Evolutionary conservation across 2,329 filamentous ascomycete genomes (phyloP).

Genomic region (Alternaria gaisen): DNA sequence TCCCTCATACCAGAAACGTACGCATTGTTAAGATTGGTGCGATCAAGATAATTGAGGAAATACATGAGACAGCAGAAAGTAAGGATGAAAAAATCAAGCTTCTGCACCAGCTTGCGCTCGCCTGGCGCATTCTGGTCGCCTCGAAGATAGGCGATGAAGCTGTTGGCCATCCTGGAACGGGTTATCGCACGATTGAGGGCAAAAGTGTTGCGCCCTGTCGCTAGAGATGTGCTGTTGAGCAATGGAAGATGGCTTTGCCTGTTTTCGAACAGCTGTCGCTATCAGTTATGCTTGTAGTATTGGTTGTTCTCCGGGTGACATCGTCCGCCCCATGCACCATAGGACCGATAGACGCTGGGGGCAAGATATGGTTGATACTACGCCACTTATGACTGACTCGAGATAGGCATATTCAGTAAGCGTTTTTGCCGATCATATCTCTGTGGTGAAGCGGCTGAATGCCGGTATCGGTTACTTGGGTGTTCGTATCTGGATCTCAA

Average conservation of each 20-base stretch:
- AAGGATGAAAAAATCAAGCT: conserved; percentile 71
- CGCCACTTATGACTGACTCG: conserved; percentile 24
- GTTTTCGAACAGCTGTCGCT: neutral
- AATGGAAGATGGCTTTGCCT: neutral
- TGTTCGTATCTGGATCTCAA: conserved; percentile 13
- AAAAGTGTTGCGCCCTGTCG: neutral
- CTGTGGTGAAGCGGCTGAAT: conserved; percentile 11
- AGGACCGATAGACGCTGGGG: conserved; percentile 6
- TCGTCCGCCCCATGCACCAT: conserved; percentile 15
- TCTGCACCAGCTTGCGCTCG: conserved; percentile 61
- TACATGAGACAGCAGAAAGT: conserved; percentile 68
- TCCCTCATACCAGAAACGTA: conserved; percentile 56
- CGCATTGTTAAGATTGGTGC: conserved; percentile 55
- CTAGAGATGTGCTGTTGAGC: neutral
- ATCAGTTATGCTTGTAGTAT: neutral
- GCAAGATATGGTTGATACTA: conserved; percentile 24
- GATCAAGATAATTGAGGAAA: conserved; percentile 49
- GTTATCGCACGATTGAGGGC: neutral
- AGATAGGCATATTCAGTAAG: conserved; percentile 19
- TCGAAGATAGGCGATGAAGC: conserved; percentile 45
- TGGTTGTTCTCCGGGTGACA: conserved; percentile 19
- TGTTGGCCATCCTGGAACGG: conserved; percentile 34
- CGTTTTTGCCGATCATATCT: conserved; percentile 14
- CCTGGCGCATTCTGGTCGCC: conserved; percentile 47
- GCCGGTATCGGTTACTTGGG: conserved; percentile 22